Conservation (phyloP, 164 flowering plant genomes). For the Vitis vinifera region ASM3070453v1 NC_081810.1:275501-276000, state of each 20-base stretch:
- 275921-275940: too few relatives aligned
- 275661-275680: not conserved
- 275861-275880: not conserved
- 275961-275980: too few relatives aligned
- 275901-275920: too few relatives aligned
- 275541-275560: slow-evolving; percentile 77
- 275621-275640: slow-evolving; percentile 52
- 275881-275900: too few relatives aligned
- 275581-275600: slow-evolving; percentile 45
- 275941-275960: too few relatives aligned
- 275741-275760: too few relatives aligned
- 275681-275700: not conserved
- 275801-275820: too few relatives aligned
- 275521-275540: slow-evolving; percentile 63
- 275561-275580: slow-evolving; percentile 50
- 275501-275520: slow-evolving; percentile 74
- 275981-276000: too few relatives aligned
- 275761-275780: too few relatives aligned
- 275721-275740: not conserved
- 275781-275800: too few relatives aligned
- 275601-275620: slow-evolving; percentile 53
- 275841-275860: not conserved
- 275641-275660: slow-evolving; percentile 47
- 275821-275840: too few relatives aligned
- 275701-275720: not conserved